Base-by-base conservation (phyloP, 2,329 filamentous ascomycete genomes). In the Paecilomyces formosus region DNA sequence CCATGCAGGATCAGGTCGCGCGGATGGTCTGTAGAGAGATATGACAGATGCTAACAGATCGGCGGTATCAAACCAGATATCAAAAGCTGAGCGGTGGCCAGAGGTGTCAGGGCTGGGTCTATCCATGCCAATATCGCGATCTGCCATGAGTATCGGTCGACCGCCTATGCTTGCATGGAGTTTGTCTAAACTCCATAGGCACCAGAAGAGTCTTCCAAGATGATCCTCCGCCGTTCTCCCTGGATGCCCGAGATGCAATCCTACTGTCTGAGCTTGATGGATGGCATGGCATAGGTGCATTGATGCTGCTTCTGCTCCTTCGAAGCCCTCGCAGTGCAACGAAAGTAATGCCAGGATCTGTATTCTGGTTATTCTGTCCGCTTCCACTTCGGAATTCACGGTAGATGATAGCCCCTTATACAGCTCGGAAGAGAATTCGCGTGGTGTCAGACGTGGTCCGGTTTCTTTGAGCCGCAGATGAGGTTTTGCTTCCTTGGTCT, bases 91-190 rank as follows among this genome's bases (percentile, higher is more conserved):
- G 45, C 56, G 63, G 7, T 59, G 39, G 12, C 49, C 28, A 15
- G 62, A 59, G 9, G 54, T 15, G 9, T 62, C 63, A 30, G 61
- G 31, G 26, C 62, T 56, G 9, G 71, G 73, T 50, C 68, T 72
- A 9, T 61, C 61, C 35, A 75, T 66, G 28, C 72, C 74, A 58
- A 76, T 74, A 57, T 76, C 74, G 30, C 71, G 67, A 55, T 76
- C 74, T 3, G 71, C 72, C 30, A 76, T 61, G 50, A 76, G 63
- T 49, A 76, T 68, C 4, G 74, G 74, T 11, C 74, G 68, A 31
- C 74, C 74, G 21, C 73, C 74, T 26, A 76, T 67, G 58, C 72
- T 72, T 45, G 73, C 73, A 63, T 76, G 74, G 65, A 76, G 68
- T 59, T 76, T 76, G 60, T 76, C 74, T 35, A 76, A 56, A 2